phyloP scores from a whole-genome alignment of 78 protist genomes.

The Dictyostelium discoideum region DNA sequence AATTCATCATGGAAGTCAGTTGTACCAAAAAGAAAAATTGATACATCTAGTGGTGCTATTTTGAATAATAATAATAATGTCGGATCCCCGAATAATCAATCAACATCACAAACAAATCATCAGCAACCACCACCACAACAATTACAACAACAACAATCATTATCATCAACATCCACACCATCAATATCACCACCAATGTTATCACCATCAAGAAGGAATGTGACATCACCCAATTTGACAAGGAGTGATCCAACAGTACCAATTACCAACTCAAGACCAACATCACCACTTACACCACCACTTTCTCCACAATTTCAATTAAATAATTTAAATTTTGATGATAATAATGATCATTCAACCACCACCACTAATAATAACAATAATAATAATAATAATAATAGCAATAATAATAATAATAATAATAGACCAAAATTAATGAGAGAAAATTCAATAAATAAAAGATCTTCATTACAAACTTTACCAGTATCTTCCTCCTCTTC shows the following conservation, averaged over 20 bases:
- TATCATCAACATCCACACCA: neutral
- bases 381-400: too few species aligned
- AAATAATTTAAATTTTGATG: neutral
- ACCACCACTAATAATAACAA: too few species aligned
- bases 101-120: neutral
- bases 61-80: too few species aligned
- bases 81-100: neutral
- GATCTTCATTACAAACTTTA: constrained; percentile 22
- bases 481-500: neutral
- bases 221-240: neutral
- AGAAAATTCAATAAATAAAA: neutral
- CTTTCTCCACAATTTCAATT: neutral
- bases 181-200: neutral
- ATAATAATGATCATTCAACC: neutral
- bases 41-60: neutral
- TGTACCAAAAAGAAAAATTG: neutral
- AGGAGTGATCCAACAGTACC: neutral
- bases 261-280: neutral
- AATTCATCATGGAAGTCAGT: constrained; percentile 9
- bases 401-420: too few species aligned
- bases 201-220: neutral
- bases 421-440: neutral
- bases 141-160: too few species aligned
- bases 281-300: neutral
- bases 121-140: neutral